A percentile compares a stretch with the other conserved stretches of the same genome.
Evolutionary conservation across 768 basidiomycete species (phyloP).

Genomic region (Chlorophyllum brunneum): DNA sequence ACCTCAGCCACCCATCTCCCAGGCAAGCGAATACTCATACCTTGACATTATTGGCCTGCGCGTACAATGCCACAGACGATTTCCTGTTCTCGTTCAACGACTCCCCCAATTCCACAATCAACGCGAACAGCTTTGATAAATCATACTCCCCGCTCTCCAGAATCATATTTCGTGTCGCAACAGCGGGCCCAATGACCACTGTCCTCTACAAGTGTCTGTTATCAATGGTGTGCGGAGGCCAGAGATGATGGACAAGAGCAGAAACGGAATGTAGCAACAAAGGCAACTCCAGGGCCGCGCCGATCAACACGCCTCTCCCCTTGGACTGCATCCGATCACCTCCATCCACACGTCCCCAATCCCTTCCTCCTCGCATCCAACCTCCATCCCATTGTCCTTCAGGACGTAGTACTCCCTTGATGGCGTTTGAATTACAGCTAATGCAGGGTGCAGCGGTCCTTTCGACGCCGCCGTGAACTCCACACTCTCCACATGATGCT

Average conservation of each 20-base stretch:
- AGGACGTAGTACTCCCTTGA: conserved; percentile 65
- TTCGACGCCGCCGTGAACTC: conserved; percentile 51
- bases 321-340: conserved; percentile 42
- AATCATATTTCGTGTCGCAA: conserved; percentile 41
- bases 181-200: too few relatives aligned
- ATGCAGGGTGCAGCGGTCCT: conserved; percentile 48
- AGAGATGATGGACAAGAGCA: conserved; percentile 2
- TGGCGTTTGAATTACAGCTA: conserved; percentile 71
- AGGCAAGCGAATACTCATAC: too few relatives aligned
- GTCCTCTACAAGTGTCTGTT: too few relatives aligned
- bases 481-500: conserved; percentile 74
- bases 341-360: conserved; percentile 59
- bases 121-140: conserved; percentile 55
- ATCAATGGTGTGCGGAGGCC: too few relatives aligned
- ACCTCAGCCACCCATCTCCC: not conserved
- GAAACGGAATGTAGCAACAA: not conserved
- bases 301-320: conserved; percentile 14
- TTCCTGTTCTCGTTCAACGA: conserved; percentile 79
- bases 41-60: conserved; percentile 75
- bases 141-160: conserved; percentile 57
- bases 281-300: conserved; percentile 1
- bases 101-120: conserved; percentile 78
- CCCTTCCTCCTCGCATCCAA: conserved; percentile 75
- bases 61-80: conserved; percentile 67
- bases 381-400: conserved; percentile 72